phyloP scores from a whole-genome alignment of 2,329 filamentous ascomycete genomes.

The Emericellopsis cladophorae region DNA sequence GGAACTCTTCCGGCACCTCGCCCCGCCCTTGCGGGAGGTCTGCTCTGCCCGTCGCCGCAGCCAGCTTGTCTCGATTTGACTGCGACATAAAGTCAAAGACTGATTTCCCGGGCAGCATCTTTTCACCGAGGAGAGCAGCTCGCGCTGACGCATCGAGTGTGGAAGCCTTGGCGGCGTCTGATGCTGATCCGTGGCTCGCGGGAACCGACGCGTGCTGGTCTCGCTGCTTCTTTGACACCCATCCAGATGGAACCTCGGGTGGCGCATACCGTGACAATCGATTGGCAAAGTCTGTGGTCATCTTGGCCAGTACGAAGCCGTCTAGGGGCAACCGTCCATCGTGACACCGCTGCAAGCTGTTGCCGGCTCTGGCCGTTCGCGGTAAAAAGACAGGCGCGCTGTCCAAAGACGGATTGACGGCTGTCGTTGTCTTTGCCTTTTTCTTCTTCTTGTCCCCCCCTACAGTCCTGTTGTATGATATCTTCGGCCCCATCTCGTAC shows the following conservation, averaged over 20 bases:
- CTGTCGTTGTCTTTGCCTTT: conserved; percentile 31
- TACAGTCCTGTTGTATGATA: conserved; percentile 73
- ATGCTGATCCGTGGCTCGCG: conserved; percentile 46
- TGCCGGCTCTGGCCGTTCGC: conserved; percentile 27
- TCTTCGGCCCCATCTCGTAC: conserved; percentile 82
- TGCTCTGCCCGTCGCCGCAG: conserved; percentile 57
- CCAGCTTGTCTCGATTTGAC: conserved; percentile 65
- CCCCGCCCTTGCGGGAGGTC: conserved; percentile 68
- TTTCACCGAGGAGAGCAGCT: conserved; percentile 70
- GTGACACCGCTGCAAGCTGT: conserved; percentile 50
- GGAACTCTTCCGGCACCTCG: conserved; percentile 56
- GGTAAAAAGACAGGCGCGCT: conserved; percentile 65
- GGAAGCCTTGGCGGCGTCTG: conserved; percentile 68
- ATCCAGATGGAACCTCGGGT: conserved; percentile 57
- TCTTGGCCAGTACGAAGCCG: conserved; percentile 62
- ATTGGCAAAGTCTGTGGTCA: conserved; percentile 22
- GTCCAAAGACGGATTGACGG: conserved; percentile 50
- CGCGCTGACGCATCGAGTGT: conserved; percentile 63
- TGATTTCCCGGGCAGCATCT: conserved; percentile 71
- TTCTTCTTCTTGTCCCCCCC: conserved; percentile 76
- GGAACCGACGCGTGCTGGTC: conserved; percentile 2
- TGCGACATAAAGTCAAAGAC: conserved; percentile 87
- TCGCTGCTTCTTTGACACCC: conserved; percentile 49
- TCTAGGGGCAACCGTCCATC: conserved; percentile 71
- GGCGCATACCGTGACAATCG: conserved; percentile 38